Percentiles rank a stretch among this genome's conserved stretches.
phyloP scores from a whole-genome alignment of 2,329 filamentous ascomycete genomes.

The Monosporascus sp. region DNA sequence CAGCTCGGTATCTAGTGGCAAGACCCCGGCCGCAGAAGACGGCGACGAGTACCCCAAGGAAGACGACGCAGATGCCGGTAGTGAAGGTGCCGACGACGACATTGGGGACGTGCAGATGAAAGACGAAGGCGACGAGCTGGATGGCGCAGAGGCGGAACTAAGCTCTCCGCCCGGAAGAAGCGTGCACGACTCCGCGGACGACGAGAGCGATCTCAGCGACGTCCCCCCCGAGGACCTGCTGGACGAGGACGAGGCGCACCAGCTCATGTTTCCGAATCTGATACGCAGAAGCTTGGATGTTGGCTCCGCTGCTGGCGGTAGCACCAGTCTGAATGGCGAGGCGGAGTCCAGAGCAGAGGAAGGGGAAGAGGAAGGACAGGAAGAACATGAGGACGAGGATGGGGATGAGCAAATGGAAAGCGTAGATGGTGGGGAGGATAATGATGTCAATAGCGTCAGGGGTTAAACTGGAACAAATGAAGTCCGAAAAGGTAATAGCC shows the following conservation, averaged over 20 bases:
- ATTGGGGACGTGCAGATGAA: slow-evolving; percentile 22
- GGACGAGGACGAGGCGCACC: slow-evolving; percentile 51
- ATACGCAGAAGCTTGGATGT: slow-evolving; percentile 30
- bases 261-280: slow-evolving; percentile 49
- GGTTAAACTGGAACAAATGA: too few species aligned
- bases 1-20: slow-evolving; percentile 48
- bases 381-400: slow-evolving; percentile 6
- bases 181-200: slow-evolving; percentile 60
- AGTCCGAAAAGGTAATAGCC: too few species aligned
- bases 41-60: slow-evolving; percentile 18
- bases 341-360: slow-evolving; percentile 11
- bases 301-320: neutral
- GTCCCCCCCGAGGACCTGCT: slow-evolving; percentile 40
- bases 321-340: slow-evolving; percentile 17
- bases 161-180: slow-evolving; percentile 52
- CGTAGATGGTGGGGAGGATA: slow-evolving; percentile 5
- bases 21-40: slow-evolving; percentile 33
- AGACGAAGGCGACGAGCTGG: slow-evolving; percentile 3
- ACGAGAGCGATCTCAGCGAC: slow-evolving; percentile 66
- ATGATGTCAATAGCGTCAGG: slow-evolving; percentile 9
- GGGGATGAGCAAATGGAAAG: slow-evolving; percentile 4
- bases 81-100: slow-evolving; percentile 29
- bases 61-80: slow-evolving; percentile 10
- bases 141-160: slow-evolving; percentile 22
- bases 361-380: slow-evolving; percentile 5